Evolutionary conservation across 805 yeast species (phyloP).

Genomic region (Alloascoidea africana): DNA sequence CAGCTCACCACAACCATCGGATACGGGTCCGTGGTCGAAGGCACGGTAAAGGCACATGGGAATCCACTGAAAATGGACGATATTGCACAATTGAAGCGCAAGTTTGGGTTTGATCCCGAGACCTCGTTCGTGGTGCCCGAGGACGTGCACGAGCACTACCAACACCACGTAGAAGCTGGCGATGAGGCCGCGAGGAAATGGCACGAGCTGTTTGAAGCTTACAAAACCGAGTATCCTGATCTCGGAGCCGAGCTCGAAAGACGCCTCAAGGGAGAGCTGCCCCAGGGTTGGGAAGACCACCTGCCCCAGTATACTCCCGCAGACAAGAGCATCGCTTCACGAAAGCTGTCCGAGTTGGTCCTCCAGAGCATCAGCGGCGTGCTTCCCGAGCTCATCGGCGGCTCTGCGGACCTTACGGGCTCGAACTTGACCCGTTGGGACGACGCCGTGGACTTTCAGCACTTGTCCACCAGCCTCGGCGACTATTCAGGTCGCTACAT

Average conservation of each 20-base stretch:
- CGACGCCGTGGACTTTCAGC: slow-evolving; percentile 84
- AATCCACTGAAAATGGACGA: slow-evolving; percentile 1
- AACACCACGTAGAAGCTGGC: slow-evolving; percentile 40
- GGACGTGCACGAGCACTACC: slow-evolving; percentile 24
- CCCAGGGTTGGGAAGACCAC: slow-evolving; percentile 62
- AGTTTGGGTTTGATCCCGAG: slow-evolving; percentile 1
- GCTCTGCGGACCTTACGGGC: slow-evolving; percentile 96
- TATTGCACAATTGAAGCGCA: neutral
- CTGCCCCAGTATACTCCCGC: slow-evolving; percentile 68
- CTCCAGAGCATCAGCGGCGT: slow-evolving; percentile 43
- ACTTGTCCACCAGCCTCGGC: slow-evolving; percentile 67
- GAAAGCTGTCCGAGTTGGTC: slow-evolving; percentile 83
- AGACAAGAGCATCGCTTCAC: slow-evolving; percentile 81
- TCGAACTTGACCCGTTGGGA: slow-evolving; percentile 88
- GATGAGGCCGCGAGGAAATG: slow-evolving; percentile 59
- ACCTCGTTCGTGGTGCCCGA: neutral
- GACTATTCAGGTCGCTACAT: slow-evolving; percentile 84
- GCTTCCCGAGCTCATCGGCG: slow-evolving; percentile 87
- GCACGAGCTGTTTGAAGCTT: slow-evolving; percentile 47
- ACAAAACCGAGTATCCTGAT: slow-evolving; percentile 57
- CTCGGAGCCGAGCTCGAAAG: slow-evolving; percentile 67
- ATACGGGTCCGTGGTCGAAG: slow-evolving; percentile 17
- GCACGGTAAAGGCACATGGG: neutral
- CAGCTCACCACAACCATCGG: slow-evolving; percentile 87
- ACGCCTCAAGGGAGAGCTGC: slow-evolving; percentile 66